phyloP scores from a whole-genome alignment of 164 flowering plant species.

The Magnolia changhungtana region DNA sequence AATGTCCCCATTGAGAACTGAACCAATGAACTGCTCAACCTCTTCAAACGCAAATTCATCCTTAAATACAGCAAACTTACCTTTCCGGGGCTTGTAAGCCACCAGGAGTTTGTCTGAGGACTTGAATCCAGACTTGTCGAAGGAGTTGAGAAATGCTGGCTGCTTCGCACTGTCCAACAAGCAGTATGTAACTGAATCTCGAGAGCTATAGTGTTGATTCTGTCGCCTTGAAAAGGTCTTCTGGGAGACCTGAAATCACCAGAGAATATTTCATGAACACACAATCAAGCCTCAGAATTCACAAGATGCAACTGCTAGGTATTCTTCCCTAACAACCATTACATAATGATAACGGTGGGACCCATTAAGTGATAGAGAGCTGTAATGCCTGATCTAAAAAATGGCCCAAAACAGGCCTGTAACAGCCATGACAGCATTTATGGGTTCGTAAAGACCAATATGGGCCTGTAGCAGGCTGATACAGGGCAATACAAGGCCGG shows the following conservation, averaged over 20 bases:
- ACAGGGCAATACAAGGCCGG: too few relatives aligned
- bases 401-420: too few relatives aligned
- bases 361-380: too few relatives aligned
- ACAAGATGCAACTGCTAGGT: too few relatives aligned
- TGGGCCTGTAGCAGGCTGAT: too few relatives aligned
- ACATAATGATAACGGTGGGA: too few relatives aligned
- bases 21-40: slow-evolving; percentile 61
- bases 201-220: slow-evolving; percentile 31
- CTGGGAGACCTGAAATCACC: slow-evolving; percentile 63
- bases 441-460: too few relatives aligned
- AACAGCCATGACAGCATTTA: too few relatives aligned
- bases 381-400: too few relatives aligned
- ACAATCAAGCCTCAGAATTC: too few relatives aligned
- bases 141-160: slow-evolving; percentile 54
- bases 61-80: slow-evolving; percentile 53
- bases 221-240: slow-evolving; percentile 64
- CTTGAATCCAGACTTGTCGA: slow-evolving; percentile 65
- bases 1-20: slow-evolving; percentile 72
- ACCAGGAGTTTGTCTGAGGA: slow-evolving; percentile 51
- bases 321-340: too few relatives aligned
- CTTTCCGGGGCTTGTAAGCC: slow-evolving; percentile 80
- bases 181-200: slow-evolving; percentile 52
- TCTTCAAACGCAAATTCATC: slow-evolving; percentile 53
- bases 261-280: too few relatives aligned
- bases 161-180: slow-evolving; percentile 78